Evolutionary conservation across 768 basidiomycete genomes (phyloP), one percentile per base, ranked within the genome.

Genomic region (Mycena vulgaris): DNA sequence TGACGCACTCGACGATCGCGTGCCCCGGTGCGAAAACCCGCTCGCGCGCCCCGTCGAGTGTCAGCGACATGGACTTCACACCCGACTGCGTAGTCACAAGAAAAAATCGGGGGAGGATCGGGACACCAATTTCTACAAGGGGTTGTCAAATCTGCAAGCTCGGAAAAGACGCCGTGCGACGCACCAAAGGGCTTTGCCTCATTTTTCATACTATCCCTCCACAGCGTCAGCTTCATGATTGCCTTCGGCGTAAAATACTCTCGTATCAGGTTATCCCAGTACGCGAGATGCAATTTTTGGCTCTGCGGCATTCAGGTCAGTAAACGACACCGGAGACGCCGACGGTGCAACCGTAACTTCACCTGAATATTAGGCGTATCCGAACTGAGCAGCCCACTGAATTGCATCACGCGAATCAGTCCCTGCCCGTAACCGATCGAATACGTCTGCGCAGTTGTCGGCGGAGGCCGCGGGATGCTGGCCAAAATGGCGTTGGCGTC

Each of bases 151-250:
- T 37, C 11, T 55, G 40, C 35, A 51, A 23, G 61, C n/a, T 37
- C 31, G 30, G 62, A 39, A n/a, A n/a, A 35, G 48, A 47, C 72
- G 40, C 37, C 3, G 27, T 56, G 58, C 27, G 37, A 83, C 92
- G 55, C 63, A 95, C 94, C 93, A 74, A 96, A 95, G 11, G 92
- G 92, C 75, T 94, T 95, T 35, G 94, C 93, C 76, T 95, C 95
- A 28, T 85, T 87, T 74, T 85, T 87, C 76, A 90, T 89, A 74
- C 93, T 94, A 78, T 95, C 94, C 77, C 93, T 93, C 94, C 94
- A 95, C n/a, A 95, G 81, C 3, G 93, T 95, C 73, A 95, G 86
- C 78, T 90, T 93, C 89, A 95, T 89, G 52, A 88, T 80, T 25
- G 93, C 92, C 67, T 89, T 88, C 3, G 89, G 86, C 11, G 89